Conservation (phyloP, 2,329 filamentous ascomycete genomes). For the Aspergillus sp. region DNA sequence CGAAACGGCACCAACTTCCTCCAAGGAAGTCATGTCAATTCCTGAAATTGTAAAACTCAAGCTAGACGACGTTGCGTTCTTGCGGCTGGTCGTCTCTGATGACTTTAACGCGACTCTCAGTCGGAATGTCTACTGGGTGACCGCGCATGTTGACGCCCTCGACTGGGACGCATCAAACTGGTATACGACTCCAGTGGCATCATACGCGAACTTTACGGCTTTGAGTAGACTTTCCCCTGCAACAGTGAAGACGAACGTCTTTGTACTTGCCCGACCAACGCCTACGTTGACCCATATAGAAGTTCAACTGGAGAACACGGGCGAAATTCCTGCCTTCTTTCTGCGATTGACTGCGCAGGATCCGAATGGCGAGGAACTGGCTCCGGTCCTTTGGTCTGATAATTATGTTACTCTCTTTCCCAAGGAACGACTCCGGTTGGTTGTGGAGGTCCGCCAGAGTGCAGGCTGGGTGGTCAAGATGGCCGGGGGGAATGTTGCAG, state of each 20-base stretch:
- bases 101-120: conserved; percentile 41
- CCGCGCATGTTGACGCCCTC: conserved; percentile 48
- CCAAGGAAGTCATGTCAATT: conserved; percentile 38
- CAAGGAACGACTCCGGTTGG: conserved; percentile 49
- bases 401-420: conserved; percentile 65
- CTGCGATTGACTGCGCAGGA: conserved; percentile 54
- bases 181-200: conserved; percentile 58
- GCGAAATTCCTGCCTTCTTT: conserved; percentile 58
- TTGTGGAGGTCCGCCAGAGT: conserved; percentile 26
- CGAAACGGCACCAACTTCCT: conserved; percentile 48
- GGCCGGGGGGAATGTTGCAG: conserved; percentile 23
- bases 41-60: conserved; percentile 29
- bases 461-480: conserved; percentile 17
- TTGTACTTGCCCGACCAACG: not conserved
- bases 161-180: conserved; percentile 59
- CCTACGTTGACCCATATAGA: conserved; percentile 13
- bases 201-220: conserved; percentile 51
- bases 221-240: conserved; percentile 44
- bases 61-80: conserved; percentile 48
- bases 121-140: conserved; percentile 62
- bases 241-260: conserved; percentile 33
- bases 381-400: conserved; percentile 59
- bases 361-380: conserved; percentile 43
- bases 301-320: conserved; percentile 54
- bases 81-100: conserved; percentile 51